Evolutionary conservation across 2,329 filamentous ascomycete species (phyloP).

Genomic region (Calonectria leucothoes): DNA sequence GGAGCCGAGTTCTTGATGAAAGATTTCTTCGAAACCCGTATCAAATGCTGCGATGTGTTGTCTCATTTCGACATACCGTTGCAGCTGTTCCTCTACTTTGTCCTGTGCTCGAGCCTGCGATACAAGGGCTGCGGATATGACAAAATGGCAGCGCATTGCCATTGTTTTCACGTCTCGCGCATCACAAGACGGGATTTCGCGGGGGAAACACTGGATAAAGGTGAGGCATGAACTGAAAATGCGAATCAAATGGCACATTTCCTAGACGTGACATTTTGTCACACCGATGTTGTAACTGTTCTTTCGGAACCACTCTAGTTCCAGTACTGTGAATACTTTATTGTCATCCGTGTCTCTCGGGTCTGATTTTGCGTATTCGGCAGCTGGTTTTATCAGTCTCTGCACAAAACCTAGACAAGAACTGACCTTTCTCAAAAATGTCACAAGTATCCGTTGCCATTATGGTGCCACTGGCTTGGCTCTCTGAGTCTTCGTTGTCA

Average conservation of each 20-base stretch:
- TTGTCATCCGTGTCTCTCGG: slow-evolving; percentile 53
- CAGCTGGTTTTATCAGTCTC: slow-evolving; percentile 36
- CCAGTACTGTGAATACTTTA: slow-evolving; percentile 68
- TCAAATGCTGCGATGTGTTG: slow-evolving; percentile 72
- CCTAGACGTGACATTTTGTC: slow-evolving; percentile 67
- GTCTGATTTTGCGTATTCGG: slow-evolving; percentile 45
- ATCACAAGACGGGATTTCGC: slow-evolving; percentile 54
- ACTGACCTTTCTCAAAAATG: slow-evolving; percentile 57
- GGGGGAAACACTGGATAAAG: slow-evolving; percentile 64
- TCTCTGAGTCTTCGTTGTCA: slow-evolving; percentile 46
- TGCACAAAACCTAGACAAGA: slow-evolving; percentile 3
- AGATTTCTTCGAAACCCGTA: slow-evolving; percentile 62
- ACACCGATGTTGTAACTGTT: slow-evolving; percentile 84
- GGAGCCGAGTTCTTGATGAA: slow-evolving; percentile 53
- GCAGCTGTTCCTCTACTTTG: slow-evolving; percentile 61
- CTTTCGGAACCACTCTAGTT: slow-evolving; percentile 87
- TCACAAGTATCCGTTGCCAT: slow-evolving; percentile 64
- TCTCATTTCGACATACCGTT: slow-evolving; percentile 72
- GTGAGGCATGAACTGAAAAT: slow-evolving; percentile 66
- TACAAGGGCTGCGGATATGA: slow-evolving; percentile 65
- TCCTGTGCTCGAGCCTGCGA: slow-evolving; percentile 65
- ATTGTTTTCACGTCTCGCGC: slow-evolving; percentile 66
- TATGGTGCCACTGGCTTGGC: not conserved
- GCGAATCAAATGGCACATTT: slow-evolving; percentile 63
- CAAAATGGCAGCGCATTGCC: slow-evolving; percentile 77